phyloP scores from a whole-genome alignment of 768 basidiomycete genomes.

The Serendipita sp. region DNA sequence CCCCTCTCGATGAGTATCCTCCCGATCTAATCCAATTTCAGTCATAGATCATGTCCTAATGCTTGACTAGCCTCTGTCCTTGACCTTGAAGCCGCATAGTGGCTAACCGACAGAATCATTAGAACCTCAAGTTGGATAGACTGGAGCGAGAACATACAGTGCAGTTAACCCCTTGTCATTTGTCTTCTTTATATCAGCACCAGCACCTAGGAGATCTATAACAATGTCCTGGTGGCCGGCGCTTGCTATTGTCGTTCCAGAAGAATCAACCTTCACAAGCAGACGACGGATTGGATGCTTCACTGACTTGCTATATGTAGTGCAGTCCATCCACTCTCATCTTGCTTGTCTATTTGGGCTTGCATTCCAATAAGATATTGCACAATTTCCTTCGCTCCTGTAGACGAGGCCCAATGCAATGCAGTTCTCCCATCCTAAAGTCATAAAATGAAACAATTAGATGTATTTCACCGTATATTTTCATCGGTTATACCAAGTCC shows the following conservation, averaged over 20 bases:
- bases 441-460: too few species aligned
- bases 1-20: constrained; percentile 69
- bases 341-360: constrained; percentile 49
- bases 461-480: too few species aligned
- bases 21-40: constrained; percentile 47
- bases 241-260: constrained; percentile 34
- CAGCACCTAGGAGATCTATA: constrained; percentile 61
- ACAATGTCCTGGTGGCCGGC: constrained; percentile 65
- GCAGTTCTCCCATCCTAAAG: constrained; percentile 38
- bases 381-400: constrained; percentile 46
- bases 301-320: constrained; percentile 59
- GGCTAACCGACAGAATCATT: constrained; percentile 29
- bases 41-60: background rate
- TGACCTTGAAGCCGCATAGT: constrained; percentile 87
- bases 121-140: constrained; percentile 1
- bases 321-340: constrained; percentile 58
- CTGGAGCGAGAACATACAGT: constrained; percentile 34
- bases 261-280: constrained; percentile 7
- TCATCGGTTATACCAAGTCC: background rate
- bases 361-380: constrained; percentile 53
- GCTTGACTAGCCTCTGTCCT: constrained; percentile 46
- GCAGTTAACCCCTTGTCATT: constrained; percentile 76
- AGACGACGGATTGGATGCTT: background rate
- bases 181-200: constrained; percentile 62
- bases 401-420: constrained; percentile 68